Evolutionary conservation across 768 basidiomycete genomes (phyloP).

Genomic region (Boletus sp.): DNA sequence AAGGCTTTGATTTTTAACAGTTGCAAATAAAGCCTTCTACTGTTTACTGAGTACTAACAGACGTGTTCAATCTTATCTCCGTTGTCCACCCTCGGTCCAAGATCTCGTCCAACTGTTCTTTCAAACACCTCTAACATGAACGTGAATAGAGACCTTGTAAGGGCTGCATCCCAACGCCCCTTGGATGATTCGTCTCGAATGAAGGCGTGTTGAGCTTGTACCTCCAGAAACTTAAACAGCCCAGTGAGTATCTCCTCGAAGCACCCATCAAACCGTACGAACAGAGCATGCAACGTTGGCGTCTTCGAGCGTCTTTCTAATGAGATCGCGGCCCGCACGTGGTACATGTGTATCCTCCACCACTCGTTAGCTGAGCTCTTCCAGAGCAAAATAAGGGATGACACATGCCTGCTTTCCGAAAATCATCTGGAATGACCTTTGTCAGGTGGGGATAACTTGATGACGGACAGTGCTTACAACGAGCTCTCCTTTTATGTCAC

Average conservation of each 20-base stretch:
- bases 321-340: conserved; percentile 79
- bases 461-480: conserved; percentile 50
- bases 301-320: conserved; percentile 81
- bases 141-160: conserved; percentile 74
- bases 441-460: not conserved
- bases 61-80: conserved; percentile 70
- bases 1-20: conserved; percentile 3
- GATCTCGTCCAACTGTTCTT: conserved; percentile 79
- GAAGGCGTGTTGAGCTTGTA: conserved; percentile 97
- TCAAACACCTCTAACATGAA: conserved; percentile 96
- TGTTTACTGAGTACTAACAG: conserved; percentile 53
- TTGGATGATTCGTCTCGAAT: conserved; percentile 90
- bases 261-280: conserved; percentile 26
- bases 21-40: conserved; percentile 3
- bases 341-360: conserved; percentile 89
- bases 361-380: not conserved
- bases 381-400: not conserved
- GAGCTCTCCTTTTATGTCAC: conserved; percentile 85
- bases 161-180: conserved; percentile 93
- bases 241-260: conserved; percentile 7
- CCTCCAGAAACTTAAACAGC: conserved; percentile 75
- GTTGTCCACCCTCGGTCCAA: conserved; percentile 61
- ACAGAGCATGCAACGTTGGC: conserved; percentile 71
- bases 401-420: conserved; percentile 84
- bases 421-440: conserved; percentile 64